phyloP scores from a whole-genome alignment of 192 early-diverging fungal species.

The Coemansia sp. region DNA sequence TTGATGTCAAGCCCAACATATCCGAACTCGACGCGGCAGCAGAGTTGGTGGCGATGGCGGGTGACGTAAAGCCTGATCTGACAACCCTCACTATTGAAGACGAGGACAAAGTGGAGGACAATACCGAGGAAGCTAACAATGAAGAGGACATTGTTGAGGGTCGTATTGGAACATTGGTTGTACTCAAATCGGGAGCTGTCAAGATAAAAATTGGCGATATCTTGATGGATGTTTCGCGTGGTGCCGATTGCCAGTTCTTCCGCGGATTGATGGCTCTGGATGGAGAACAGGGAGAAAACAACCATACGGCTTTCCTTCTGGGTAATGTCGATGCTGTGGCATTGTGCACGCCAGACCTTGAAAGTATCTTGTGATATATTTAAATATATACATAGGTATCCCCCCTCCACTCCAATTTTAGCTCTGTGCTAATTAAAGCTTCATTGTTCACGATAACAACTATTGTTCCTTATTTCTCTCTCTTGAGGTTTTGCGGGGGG shows the following conservation, averaged over 20 bases:
- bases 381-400: background rate
- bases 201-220: slow-evolving; percentile 39
- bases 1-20: slow-evolving; percentile 26
- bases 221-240: slow-evolving; percentile 41
- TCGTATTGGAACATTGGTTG: slow-evolving; percentile 41
- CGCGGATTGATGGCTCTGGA: slow-evolving; percentile 40
- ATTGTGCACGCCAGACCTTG: slow-evolving; percentile 48
- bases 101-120: slow-evolving; percentile 10
- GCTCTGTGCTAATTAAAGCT: background rate
- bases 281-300: slow-evolving; percentile 2
- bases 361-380: slow-evolving; percentile 19
- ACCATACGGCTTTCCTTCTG: slow-evolving; percentile 31
- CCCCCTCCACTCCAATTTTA: background rate
- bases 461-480: background rate
- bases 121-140: slow-evolving; percentile 8
- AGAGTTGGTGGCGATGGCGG: slow-evolving; percentile 7
- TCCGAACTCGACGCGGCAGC: slow-evolving; percentile 25
- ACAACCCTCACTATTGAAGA: slow-evolving; percentile 4
- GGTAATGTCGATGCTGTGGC: slow-evolving; percentile 40
- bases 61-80: slow-evolving; percentile 37
- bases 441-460: background rate
- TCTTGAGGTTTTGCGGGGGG: background rate
- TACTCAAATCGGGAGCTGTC: slow-evolving; percentile 40
- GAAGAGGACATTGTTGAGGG: slow-evolving; percentile 25
- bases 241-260: slow-evolving; percentile 46